Evolutionary conservation across 352 stramenopile species (phyloP), one percentile per base, ranked within the genome.

Genomic region (Pythium aristosporum): DNA sequence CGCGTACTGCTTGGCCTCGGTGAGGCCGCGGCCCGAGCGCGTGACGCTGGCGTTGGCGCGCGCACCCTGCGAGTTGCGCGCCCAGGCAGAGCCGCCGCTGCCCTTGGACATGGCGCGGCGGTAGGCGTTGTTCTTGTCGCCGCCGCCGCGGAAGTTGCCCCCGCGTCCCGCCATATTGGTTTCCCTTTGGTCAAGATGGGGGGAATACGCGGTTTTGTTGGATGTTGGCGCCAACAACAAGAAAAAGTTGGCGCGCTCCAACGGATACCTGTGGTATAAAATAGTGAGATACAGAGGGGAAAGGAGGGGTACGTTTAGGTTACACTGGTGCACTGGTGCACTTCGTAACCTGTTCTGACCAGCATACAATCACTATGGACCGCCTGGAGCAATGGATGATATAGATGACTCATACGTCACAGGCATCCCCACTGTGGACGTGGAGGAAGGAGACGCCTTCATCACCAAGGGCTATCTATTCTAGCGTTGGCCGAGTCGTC

Each of bases 41-140:
- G 52, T 55, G 4, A 64, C 60, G 34, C 61, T 60, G 1, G 79
- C 78, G 51, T 93, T 91, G 23, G 80, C 79, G 30, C 85, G 85
- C 54, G 85, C 76, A 34, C 85, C 85, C 54, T 93, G 82, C 28
- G 85, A 93, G 66, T 61, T 90, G 20, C 79, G 80, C 8, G 76
- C 73, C 85, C 82, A 91, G 6, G 85, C 79, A 4, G 78, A 86
- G 1, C 59, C 39, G 20, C 61, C 53, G 53, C 54, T 58, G 20
- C 61, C 61, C 36, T 68, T 68, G 52, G 77, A 80, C n/a, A 85
- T 69, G n/a, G 80, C 84, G 46, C 79, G 77, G 13, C 72, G 62
- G 54, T 82, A 82, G 37, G 72, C 61, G 53, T 80, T 82, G 49
- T 43, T 55, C 39, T 46, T 49, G 61, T 61, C 54, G 47, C 47